phyloP scores from a whole-genome alignment of 768 basidiomycete genomes.

The Obba rivulosa region DNA sequence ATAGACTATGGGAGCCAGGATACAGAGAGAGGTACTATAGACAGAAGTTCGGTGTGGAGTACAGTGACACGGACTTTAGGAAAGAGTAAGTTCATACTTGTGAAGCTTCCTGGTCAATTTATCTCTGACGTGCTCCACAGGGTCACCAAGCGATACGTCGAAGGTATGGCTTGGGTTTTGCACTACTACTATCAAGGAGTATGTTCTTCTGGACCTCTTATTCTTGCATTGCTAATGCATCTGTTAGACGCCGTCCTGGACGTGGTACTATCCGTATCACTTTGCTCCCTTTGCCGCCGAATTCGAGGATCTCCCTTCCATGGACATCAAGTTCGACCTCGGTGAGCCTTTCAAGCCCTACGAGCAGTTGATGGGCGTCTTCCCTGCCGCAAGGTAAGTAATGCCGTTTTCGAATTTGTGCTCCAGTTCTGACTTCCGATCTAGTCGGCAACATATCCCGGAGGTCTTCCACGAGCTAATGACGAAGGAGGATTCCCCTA shows the following conservation, averaged over 20 bases:
- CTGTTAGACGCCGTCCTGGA: slow-evolving; percentile 83
- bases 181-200: slow-evolving; percentile 99
- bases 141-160: slow-evolving; percentile 78
- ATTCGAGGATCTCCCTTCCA: slow-evolving; percentile 71
- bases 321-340: slow-evolving; percentile 74
- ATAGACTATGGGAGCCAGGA: slow-evolving; percentile 91
- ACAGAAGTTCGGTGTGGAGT: slow-evolving; percentile 82
- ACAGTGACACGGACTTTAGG: slow-evolving; percentile 65
- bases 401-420: slow-evolving; percentile 2
- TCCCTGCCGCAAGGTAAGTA: slow-evolving; percentile 83
- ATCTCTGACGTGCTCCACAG: slow-evolving; percentile 33
- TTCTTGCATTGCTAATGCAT: slow-evolving; percentile 2
- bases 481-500: slow-evolving; percentile 82
- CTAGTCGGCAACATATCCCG: slow-evolving; percentile 86
- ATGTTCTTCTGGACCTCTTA: slow-evolving; percentile 21
- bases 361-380: slow-evolving; percentile 97
- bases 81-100: slow-evolving; percentile 50
- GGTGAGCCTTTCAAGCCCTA: slow-evolving; percentile 94
- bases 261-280: slow-evolving; percentile 99
- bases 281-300: slow-evolving; percentile 98
- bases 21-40: slow-evolving; percentile 94
- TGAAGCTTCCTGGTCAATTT: background rate
- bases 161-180: slow-evolving; percentile 94
- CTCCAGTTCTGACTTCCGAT: slow-evolving; percentile 3
- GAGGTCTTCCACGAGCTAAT: slow-evolving; percentile 81